Evolutionary conservation across 495 filamentous ascomycete species (phyloP).

Genomic region (Aspergillus asperescens): DNA sequence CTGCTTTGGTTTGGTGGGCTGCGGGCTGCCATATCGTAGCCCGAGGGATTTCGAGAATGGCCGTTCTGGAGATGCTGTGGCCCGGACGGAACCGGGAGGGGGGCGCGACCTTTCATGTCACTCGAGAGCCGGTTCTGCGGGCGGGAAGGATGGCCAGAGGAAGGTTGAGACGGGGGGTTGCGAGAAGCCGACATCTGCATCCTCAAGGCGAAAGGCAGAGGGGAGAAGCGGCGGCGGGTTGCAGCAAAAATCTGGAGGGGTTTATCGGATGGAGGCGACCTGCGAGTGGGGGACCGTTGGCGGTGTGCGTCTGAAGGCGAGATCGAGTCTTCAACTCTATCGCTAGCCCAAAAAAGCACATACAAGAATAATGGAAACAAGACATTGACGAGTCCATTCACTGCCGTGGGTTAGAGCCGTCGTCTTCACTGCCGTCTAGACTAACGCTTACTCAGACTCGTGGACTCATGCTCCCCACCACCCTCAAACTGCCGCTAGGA

Average conservation of each 20-base stretch:
- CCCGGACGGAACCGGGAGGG: constrained; percentile 38
- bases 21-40: constrained; percentile 49
- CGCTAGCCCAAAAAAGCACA: not conserved
- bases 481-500: no score
- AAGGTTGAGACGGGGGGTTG: constrained; percentile 13
- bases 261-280: constrained; percentile 24
- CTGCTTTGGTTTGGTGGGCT: constrained; percentile 70
- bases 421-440: not conserved
- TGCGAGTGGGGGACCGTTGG: constrained; percentile 9
- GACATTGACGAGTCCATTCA: not conserved
- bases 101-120: constrained; percentile 44
- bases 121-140: constrained; percentile 18
- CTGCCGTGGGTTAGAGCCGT: not conserved
- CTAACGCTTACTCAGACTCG: not conserved
- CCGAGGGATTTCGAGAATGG: constrained; percentile 44
- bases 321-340: not conserved
- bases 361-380: not conserved
- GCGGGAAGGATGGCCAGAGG: constrained; percentile 21
- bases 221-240: no score
- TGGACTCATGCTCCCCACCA: not conserved
- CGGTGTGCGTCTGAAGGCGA: constrained; percentile 2
- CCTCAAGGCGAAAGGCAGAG: constrained; percentile 19
- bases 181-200: constrained; percentile 24
- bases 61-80: constrained; percentile 36
- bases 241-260: constrained; percentile 27